A percentile compares a stretch with the other conserved stretches of the same genome.
Evolutionary conservation across 2,329 filamentous ascomycete species (phyloP).

Genomic region (Aulographum hederae): DNA sequence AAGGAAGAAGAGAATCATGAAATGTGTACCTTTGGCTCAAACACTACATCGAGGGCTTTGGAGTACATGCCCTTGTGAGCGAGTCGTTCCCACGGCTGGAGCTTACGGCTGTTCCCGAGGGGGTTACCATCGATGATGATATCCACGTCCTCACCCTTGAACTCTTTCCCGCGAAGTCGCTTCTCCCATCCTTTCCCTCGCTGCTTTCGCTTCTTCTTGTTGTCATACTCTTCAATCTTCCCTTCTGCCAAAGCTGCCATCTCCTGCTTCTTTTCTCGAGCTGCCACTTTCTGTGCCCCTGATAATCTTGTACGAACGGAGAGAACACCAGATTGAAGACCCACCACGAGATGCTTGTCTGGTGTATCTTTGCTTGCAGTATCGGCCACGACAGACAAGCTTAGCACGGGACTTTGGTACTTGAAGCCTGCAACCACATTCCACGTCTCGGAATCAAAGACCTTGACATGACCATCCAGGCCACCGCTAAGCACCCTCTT

Average conservation of each 20-base stretch:
- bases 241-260: conserved; percentile 70
- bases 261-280: conserved; percentile 61
- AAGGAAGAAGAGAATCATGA: neutral
- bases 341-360: conserved; percentile 90
- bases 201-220: conserved; percentile 46
- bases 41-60: conserved; percentile 60
- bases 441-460: conserved; percentile 88
- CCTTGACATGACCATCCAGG: conserved; percentile 89
- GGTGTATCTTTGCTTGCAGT: conserved; percentile 48
- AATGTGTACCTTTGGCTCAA: conserved; percentile 30
- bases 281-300: conserved; percentile 59
- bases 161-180: conserved; percentile 52
- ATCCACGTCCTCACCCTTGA: conserved; percentile 68
- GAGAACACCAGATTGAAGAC: conserved; percentile 85
- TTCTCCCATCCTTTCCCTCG: conserved; percentile 42
- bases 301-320: conserved; percentile 79
- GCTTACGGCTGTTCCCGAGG: conserved; percentile 44
- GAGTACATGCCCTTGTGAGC: conserved; percentile 63
- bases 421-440: conserved; percentile 92
- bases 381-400: conserved; percentile 55
- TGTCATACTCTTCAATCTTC: conserved; percentile 60
- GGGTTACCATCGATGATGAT: conserved; percentile 72
- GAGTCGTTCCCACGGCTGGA: conserved; percentile 62
- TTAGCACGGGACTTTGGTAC: conserved; percentile 80
- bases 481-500: conserved; percentile 71